Evolutionary conservation across 345 rosid species (phyloP).

Genomic region (Moringa oleifera): DNA sequence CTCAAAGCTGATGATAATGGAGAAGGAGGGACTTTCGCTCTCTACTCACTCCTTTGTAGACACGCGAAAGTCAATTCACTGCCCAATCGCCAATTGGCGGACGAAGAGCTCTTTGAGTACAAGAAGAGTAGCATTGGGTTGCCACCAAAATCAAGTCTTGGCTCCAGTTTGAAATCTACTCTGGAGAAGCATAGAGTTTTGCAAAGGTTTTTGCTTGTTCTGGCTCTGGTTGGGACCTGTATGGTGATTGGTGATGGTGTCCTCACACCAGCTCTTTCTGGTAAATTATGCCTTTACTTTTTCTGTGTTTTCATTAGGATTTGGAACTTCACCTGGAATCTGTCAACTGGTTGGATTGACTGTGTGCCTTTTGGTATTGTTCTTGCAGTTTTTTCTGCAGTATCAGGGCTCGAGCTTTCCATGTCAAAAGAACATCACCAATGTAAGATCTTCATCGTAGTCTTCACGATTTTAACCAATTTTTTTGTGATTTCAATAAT

Average conservation of each 20-base stretch:
- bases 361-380: constrained; percentile 7
- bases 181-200: constrained; percentile 60
- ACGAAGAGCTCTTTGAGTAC: constrained; percentile 66
- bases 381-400: constrained; percentile 80
- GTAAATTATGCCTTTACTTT: constrained; percentile 28
- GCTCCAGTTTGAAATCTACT: constrained; percentile 51
- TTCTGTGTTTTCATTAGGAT: constrained; percentile 7
- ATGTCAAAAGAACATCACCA: constrained; percentile 71
- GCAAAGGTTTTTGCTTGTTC: constrained; percentile 68
- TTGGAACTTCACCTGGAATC: background rate
- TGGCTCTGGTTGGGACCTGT: constrained; percentile 89
- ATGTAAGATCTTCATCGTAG: constrained; percentile 35
- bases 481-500: no score
- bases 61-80: constrained; percentile 84
- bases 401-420: constrained; percentile 87
- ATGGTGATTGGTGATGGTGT: constrained; percentile 98
- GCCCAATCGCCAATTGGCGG: constrained; percentile 75
- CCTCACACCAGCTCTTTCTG: constrained; percentile 83
- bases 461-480: background rate
- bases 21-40: constrained; percentile 93
- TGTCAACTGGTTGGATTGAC: background rate
- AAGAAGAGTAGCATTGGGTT: constrained; percentile 35
- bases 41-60: constrained; percentile 76
- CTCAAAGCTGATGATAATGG: constrained; percentile 89
- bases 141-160: constrained; percentile 37